phyloP scores from a whole-genome alignment of 1,284 basidiomycete genomes.

The Pholiota adiposa region DNA sequence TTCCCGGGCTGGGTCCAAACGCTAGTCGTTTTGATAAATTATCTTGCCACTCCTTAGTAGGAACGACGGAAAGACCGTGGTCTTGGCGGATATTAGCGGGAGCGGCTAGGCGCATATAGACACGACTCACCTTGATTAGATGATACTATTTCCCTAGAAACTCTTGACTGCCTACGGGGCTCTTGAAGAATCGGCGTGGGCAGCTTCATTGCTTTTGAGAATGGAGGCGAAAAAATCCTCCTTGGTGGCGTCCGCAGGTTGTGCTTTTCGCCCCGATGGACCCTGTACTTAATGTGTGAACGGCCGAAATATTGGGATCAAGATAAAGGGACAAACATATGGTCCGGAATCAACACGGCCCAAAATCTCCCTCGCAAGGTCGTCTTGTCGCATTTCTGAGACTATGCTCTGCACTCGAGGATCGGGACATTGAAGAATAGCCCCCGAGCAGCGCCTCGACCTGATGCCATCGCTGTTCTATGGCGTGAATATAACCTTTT shows the following conservation, averaged over 20 bases:
- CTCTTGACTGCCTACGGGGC: conserved; percentile 74
- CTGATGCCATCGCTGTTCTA: conserved; percentile 88
- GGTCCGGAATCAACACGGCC: conserved; percentile 75
- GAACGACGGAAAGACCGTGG: conserved; percentile 60
- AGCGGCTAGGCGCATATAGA: background rate
- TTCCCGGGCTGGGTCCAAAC: conserved; percentile 28
- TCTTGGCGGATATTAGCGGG: conserved; percentile 41
- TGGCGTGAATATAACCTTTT: conserved; percentile 89
- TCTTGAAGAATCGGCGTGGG: conserved; percentile 58
- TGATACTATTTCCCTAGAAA: conserved; percentile 78
- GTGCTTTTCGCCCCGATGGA: conserved; percentile 58
- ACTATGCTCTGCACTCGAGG: conserved; percentile 71
- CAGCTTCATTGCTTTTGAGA: conserved; percentile 58
- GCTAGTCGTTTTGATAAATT: conserved; percentile 61
- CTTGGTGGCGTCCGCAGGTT: conserved; percentile 56
- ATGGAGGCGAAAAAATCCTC: conserved; percentile 77
- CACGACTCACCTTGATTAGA: conserved; percentile 54
- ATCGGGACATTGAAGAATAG: conserved; percentile 75
- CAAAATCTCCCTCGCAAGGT: conserved; percentile 72
- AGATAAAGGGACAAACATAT: conserved; percentile 53
- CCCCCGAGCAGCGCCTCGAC: conserved; percentile 84
- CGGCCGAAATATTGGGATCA: conserved; percentile 3
- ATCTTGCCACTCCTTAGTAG: conserved; percentile 80
- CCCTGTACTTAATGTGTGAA: conserved; percentile 47
- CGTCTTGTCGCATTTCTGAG: conserved; percentile 69